phyloP scores from a whole-genome alignment of 2,329 filamentous ascomycete species.

The Aspergillus ochraceoroseus region DNA sequence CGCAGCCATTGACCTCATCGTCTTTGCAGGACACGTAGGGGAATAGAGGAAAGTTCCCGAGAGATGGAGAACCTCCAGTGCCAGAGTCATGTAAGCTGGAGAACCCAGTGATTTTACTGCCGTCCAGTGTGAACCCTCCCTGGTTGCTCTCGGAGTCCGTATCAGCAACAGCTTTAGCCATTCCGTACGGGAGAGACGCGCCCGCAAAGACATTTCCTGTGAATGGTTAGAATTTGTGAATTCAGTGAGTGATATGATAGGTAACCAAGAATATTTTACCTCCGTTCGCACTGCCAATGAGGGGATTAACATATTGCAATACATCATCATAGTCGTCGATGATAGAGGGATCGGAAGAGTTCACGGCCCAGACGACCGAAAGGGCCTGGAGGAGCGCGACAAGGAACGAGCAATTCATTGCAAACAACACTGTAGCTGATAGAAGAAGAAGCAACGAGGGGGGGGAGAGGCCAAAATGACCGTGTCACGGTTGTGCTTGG shows the following conservation, averaged over 20 bases:
- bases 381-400: conserved; percentile 9
- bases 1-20: conserved; percentile 59
- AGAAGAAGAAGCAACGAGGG: background rate
- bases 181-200: conserved; percentile 51
- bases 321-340: conserved; percentile 40
- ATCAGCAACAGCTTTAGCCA: conserved; percentile 55
- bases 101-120: conserved; percentile 50
- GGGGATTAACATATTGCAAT: conserved; percentile 46
- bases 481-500: conserved; percentile 3
- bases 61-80: conserved; percentile 53
- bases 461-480: background rate
- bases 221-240: too few species aligned
- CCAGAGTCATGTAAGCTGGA: conserved; percentile 49
- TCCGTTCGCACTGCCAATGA: conserved; percentile 53
- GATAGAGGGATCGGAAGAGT: conserved; percentile 9
- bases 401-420: conserved; percentile 8
- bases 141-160: conserved; percentile 50
- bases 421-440: background rate
- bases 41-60: conserved; percentile 70
- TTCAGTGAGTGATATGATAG: background rate
- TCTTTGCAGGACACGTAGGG: conserved; percentile 57
- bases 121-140: conserved; percentile 53
- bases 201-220: conserved; percentile 57
- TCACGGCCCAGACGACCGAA: conserved; percentile 9
- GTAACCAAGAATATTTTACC: conserved; percentile 23